Evolutionary conservation across 2,329 filamentous ascomycete species (phyloP).

Genomic region (Rachicladosporium sp.): DNA sequence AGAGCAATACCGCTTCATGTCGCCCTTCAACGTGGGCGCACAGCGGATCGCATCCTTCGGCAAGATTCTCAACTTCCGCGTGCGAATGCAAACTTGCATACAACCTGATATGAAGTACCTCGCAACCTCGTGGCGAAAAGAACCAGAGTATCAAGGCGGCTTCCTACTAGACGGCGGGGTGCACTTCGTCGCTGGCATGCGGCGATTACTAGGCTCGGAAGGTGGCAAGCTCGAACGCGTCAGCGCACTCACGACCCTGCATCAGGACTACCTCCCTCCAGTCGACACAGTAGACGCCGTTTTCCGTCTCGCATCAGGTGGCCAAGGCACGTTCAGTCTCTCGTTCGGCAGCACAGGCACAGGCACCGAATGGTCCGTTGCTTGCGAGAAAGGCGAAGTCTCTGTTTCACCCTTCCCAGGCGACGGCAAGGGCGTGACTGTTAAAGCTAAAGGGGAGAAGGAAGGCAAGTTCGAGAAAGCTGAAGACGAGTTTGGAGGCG

Average conservation of each 20-base stretch:
- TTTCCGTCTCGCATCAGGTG: slow-evolving; percentile 41
- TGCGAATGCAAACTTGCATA: slow-evolving; percentile 35
- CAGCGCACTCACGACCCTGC: slow-evolving; percentile 43
- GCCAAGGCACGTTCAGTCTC: slow-evolving; percentile 44
- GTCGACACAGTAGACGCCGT: slow-evolving; percentile 55
- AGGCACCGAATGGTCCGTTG: slow-evolving; percentile 44
- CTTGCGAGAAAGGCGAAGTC: slow-evolving; percentile 46
- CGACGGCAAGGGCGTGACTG: slow-evolving; percentile 31
- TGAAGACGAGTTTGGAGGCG: slow-evolving; percentile 37
- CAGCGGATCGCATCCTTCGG: slow-evolving; percentile 41
- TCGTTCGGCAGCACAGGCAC: slow-evolving; percentile 45
- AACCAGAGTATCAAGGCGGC: slow-evolving; percentile 59
- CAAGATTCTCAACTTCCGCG: slow-evolving; percentile 42
- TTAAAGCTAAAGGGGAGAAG: slow-evolving; percentile 13
- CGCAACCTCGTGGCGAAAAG: slow-evolving; percentile 52
- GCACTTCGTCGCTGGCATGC: slow-evolving; percentile 53
- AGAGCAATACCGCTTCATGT: slow-evolving; percentile 60
- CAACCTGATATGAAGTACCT: slow-evolving; percentile 42
- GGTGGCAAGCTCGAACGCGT: slow-evolving; percentile 35
- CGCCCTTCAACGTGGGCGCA: slow-evolving; percentile 41
- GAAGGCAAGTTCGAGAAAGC: slow-evolving; percentile 29
- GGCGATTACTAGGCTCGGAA: slow-evolving; percentile 43
- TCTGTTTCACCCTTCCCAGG: slow-evolving; percentile 21
- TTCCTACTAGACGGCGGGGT: slow-evolving; percentile 68
- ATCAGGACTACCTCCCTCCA: slow-evolving; percentile 47